Percentiles rank a stretch among this genome's conserved stretches.
phyloP scores from a whole-genome alignment of 1,284 basidiomycete genomes.

The Cutaneotrichosporon mucoides region DNA sequence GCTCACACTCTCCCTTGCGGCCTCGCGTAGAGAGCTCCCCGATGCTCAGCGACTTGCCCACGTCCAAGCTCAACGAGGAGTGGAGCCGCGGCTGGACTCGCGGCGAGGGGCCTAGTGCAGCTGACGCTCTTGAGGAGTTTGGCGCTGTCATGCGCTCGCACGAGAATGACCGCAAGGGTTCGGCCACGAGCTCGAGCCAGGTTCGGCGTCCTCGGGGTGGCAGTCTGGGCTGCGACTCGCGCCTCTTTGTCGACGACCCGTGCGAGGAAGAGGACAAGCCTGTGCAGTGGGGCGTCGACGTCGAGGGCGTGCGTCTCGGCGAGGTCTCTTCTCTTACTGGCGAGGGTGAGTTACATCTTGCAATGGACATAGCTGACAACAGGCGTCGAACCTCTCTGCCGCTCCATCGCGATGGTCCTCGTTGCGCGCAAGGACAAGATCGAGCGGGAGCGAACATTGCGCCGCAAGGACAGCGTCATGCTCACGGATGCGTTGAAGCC shows the following conservation, averaged over 20 bases:
- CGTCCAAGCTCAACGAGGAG: slow-evolving; percentile 31
- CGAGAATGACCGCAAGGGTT: slow-evolving; percentile 24
- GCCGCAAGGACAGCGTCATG: slow-evolving; percentile 44
- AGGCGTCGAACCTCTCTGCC: slow-evolving; percentile 45
- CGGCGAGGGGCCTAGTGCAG: slow-evolving; percentile 39
- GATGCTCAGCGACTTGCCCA: slow-evolving; percentile 2
- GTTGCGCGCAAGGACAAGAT: slow-evolving; percentile 45
- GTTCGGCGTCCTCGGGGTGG: slow-evolving; percentile 28
- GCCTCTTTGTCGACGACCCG: slow-evolving; percentile 21
- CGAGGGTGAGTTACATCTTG: slow-evolving; percentile 30
- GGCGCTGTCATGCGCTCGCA: slow-evolving; percentile 34
- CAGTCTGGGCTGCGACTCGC: slow-evolving; percentile 37
- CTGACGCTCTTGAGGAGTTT: slow-evolving; percentile 42
- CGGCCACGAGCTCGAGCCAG: not conserved
- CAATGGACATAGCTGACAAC: not conserved
- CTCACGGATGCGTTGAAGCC: slow-evolving; percentile 32
- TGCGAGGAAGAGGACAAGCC: slow-evolving; percentile 19
- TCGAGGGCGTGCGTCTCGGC: slow-evolving; percentile 42
- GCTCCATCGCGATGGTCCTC: slow-evolving; percentile 39
- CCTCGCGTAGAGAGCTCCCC: slow-evolving; percentile 21
- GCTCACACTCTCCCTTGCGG: slow-evolving; percentile 12
- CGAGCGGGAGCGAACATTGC: slow-evolving; percentile 38
- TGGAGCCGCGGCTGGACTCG: slow-evolving; percentile 41
- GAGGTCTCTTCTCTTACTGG: slow-evolving; percentile 43
- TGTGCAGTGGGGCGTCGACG: slow-evolving; percentile 35